Conservation (phyloP, 2,329 filamentous ascomycete genomes). For the Pezizomycotina sp. region DNA sequence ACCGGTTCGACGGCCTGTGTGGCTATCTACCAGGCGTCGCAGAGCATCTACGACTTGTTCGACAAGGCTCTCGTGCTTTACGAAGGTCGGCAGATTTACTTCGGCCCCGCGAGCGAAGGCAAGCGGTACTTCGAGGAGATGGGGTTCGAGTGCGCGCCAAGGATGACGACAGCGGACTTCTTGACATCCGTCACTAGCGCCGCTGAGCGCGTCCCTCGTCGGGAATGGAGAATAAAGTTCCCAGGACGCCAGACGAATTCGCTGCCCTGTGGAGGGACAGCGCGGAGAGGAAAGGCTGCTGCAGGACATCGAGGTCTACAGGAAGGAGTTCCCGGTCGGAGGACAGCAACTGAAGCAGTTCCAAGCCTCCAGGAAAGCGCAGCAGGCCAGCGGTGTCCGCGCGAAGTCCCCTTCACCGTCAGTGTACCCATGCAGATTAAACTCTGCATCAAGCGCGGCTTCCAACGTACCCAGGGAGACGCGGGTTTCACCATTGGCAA, state of each 20-base stretch:
- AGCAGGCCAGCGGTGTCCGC: conserved; percentile 29
- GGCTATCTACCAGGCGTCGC: conserved; percentile 57
- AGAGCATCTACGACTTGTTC: conserved; percentile 35
- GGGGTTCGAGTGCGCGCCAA: conserved; percentile 54
- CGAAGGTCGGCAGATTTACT: conserved; percentile 55
- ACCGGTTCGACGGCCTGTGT: conserved; percentile 50
- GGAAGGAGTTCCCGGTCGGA: conserved; percentile 28
- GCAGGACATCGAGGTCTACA: conserved; percentile 38
- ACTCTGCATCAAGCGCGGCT: conserved; percentile 32
- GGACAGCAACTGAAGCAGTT: conserved; percentile 27
- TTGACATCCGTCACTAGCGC: conserved; percentile 55
- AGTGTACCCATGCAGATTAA: conserved; percentile 35
- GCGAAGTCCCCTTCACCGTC: conserved; percentile 31
- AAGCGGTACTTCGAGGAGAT: conserved; percentile 53
- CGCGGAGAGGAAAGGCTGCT: conserved; percentile 31
- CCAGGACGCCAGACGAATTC: conserved; percentile 40
- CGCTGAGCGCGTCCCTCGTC: conserved; percentile 40
- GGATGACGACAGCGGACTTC: conserved; percentile 42
- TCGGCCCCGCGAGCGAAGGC: conserved; percentile 45
- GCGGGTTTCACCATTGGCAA: conserved; percentile 27
- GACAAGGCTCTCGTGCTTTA: conserved; percentile 54
- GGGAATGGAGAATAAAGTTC: conserved; percentile 42
- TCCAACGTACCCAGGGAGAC: conserved; percentile 29
- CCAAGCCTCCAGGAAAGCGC: conserved; percentile 29
- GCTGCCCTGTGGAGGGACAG: conserved; percentile 37